A percentile compares a stretch with the other conserved stretches of the same genome.
phyloP scores from a whole-genome alignment of 1,284 basidiomycete species.

The Lignosus rhinocerotis region DNA sequence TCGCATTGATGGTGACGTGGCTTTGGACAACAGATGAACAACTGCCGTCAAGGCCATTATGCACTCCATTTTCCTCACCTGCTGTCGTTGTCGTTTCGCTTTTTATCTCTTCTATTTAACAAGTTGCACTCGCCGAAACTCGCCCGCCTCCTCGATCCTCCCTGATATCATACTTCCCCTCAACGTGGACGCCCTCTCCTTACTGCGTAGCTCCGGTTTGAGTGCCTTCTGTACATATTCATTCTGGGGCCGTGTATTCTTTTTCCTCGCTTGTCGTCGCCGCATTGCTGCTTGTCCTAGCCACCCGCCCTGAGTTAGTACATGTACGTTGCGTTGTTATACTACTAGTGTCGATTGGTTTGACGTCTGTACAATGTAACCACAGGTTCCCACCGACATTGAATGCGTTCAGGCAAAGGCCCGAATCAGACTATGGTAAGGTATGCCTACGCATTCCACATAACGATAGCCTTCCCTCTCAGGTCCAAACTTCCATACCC shows the following conservation, averaged over 20 bases:
- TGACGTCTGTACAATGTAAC: constrained; percentile 22
- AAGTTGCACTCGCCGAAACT: constrained; percentile 12
- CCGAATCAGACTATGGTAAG: background rate
- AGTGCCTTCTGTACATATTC: constrained; percentile 18
- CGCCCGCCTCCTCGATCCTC: constrained; percentile 8
- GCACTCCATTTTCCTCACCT: constrained; percentile 9
- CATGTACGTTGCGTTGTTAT: constrained; percentile 28
- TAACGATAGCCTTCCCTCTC: too few relatives aligned
- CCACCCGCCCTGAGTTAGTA: constrained; percentile 23
- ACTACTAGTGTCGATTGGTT: constrained; percentile 27
- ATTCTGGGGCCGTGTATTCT: constrained; percentile 12
- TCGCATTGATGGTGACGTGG: constrained; percentile 13
- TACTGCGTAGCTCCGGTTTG: constrained; percentile 10
- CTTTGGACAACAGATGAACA: constrained; percentile 4
- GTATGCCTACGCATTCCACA: too few relatives aligned
- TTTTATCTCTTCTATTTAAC: constrained; percentile 28
- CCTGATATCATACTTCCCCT: constrained; percentile 9
- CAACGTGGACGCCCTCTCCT: constrained; percentile 9
- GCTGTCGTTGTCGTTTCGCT: constrained; percentile 21
- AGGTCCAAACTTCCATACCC: too few relatives aligned
- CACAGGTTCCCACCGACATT: background rate
- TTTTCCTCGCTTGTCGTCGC: constrained; percentile 13
- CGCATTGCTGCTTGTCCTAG: constrained; percentile 25
- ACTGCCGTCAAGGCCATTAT: constrained; percentile 14
- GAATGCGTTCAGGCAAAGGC: background rate